Conservation (phyloP, 164 flowering plant genomes). For the Euptelea pleiosperma region DNA sequence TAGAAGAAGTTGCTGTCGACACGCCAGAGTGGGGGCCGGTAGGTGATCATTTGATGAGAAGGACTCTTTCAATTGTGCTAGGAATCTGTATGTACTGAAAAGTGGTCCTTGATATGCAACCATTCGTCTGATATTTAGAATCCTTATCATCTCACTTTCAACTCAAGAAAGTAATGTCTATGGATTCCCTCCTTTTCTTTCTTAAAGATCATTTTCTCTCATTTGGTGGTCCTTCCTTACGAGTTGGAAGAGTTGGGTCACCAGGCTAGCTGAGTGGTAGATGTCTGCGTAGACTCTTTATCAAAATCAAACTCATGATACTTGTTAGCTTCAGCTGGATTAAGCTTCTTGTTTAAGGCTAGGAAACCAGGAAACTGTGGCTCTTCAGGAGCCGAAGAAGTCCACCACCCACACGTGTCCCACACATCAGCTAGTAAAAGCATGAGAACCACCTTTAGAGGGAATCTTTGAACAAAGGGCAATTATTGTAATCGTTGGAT, state of each 20-base stretch:
- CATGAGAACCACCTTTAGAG: conserved; percentile 15
- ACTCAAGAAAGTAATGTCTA: conserved; percentile 7
- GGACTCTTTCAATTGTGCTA: conserved; percentile 8
- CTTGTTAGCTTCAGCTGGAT: not conserved
- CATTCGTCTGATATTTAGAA: conserved; percentile 18
- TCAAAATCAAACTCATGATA: conserved; percentile 10
- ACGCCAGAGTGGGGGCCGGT: too few relatives aligned
- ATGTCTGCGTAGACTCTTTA: not conserved
- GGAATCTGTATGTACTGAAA: conserved; percentile 9
- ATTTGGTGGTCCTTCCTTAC: conserved; percentile 16
- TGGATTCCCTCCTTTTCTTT: conserved; percentile 9
- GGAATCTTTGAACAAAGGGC: conserved; percentile 23
- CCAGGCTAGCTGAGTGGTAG: too few relatives aligned
- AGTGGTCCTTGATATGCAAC: conserved; percentile 10
- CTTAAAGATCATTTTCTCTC: conserved; percentile 2
- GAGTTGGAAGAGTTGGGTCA: conserved; percentile 6
- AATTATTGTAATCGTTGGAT: conserved; percentile 7
- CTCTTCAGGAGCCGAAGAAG: conserved; percentile 5
- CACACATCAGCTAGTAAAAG: conserved; percentile 12
- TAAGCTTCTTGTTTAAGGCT: not conserved
- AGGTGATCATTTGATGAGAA: conserved; percentile 11
- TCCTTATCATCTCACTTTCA: conserved; percentile 24
- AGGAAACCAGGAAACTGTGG: not conserved
- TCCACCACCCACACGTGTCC: conserved; percentile 9
- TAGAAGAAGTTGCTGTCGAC: too few relatives aligned